Conservation (phyloP, 2,329 filamentous ascomycete genomes). For the Geosmithia putterillii region DNA sequence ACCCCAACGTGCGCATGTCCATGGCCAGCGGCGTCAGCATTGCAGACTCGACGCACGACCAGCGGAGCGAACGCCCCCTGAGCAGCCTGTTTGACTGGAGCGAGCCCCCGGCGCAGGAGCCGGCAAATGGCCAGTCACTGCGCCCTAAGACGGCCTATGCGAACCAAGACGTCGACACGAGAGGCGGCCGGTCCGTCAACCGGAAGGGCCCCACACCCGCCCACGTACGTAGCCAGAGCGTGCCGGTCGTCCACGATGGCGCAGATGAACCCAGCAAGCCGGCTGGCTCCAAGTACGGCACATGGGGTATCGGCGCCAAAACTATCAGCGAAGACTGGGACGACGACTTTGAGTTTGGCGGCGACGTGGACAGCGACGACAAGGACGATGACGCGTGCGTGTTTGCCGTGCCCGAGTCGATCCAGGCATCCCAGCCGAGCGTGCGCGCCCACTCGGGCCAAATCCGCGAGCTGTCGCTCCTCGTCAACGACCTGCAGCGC, state of each 20-base stretch:
- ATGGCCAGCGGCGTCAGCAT: slow-evolving; percentile 37
- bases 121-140: slow-evolving; percentile 42
- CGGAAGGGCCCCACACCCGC: slow-evolving; percentile 57
- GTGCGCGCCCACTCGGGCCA: slow-evolving; percentile 77
- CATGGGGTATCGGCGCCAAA: slow-evolving; percentile 71
- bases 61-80: slow-evolving; percentile 34
- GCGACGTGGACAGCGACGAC: slow-evolving; percentile 23
- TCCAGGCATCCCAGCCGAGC: slow-evolving; percentile 70
- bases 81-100: slow-evolving; percentile 73
- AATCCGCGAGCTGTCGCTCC: slow-evolving; percentile 65
- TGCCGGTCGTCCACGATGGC: slow-evolving; percentile 57
- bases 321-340: slow-evolving; percentile 81
- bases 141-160: slow-evolving; percentile 66
- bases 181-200: slow-evolving; percentile 55
- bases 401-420: slow-evolving; percentile 53
- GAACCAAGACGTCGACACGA: slow-evolving; percentile 58
- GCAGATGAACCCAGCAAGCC: slow-evolving; percentile 38
- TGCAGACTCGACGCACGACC: slow-evolving; percentile 12
- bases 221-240: slow-evolving; percentile 71
- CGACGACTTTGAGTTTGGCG: slow-evolving; percentile 71
- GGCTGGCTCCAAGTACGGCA: slow-evolving; percentile 60
- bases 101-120: slow-evolving; percentile 47
- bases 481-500: slow-evolving; percentile 75
- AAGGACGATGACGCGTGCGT: slow-evolving; percentile 19
- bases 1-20: slow-evolving; percentile 40